These are phyloP conservation scores for Jacaranda mimosifolia DNA, from an alignment of 257 asterid species.

Conservation along the genomic window DNA sequence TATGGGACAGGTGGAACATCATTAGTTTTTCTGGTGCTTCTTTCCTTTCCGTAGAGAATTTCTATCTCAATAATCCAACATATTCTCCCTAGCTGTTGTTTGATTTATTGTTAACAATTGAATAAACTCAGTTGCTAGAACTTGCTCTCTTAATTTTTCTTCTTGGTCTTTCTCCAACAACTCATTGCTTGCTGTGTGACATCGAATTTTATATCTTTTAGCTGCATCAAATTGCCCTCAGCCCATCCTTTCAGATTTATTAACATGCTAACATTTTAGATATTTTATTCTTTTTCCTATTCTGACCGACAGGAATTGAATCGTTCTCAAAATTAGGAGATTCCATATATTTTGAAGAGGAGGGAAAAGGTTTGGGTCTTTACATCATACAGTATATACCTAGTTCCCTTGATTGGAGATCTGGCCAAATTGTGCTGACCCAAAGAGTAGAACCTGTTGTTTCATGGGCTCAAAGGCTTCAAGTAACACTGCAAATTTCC, in stretches of 20 bases:
- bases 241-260: not conserved
- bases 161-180: not conserved
- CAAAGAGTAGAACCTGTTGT: constrained; percentile 67
- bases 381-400: constrained; percentile 82
- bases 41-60: not conserved
- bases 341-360: constrained; percentile 90
- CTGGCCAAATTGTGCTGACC: constrained; percentile 58
- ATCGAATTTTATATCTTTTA: not conserved
- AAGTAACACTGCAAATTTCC: constrained; percentile 57
- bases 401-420: constrained; percentile 77
- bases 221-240: too few species aligned
- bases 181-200: not conserved
- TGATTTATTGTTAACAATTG: constrained; percentile 4
- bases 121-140: constrained; percentile 15
- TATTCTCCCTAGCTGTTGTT: not conserved
- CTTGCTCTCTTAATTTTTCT: not conserved
- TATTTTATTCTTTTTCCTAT: not conserved
- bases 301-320: constrained; percentile 69
- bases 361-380: constrained; percentile 57
- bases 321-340: constrained; percentile 96
- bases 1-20: constrained; percentile 83
- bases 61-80: not conserved
- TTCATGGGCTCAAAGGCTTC: constrained; percentile 73
- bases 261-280: not conserved
- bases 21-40: constrained; percentile 3